phyloP scores from a whole-genome alignment of 805 yeast genomes.

The Ogataea dorogensis region DNA sequence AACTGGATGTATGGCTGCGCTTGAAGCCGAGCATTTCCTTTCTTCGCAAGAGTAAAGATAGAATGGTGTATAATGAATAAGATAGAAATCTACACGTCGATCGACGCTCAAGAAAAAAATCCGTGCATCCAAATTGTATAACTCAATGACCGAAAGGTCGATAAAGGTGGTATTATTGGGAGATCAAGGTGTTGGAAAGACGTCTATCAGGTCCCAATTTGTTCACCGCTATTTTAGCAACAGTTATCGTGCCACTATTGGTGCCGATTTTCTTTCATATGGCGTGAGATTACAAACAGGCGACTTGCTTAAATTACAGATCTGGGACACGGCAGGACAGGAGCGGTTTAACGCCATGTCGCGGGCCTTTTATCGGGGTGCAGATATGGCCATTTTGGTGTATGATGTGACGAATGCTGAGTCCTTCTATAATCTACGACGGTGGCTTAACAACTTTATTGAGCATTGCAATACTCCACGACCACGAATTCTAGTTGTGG shows the following conservation, averaged over 20 bases:
- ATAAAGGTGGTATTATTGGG: conserved; percentile 55
- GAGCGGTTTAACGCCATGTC: conserved; percentile 75
- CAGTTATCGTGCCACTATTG: conserved; percentile 58
- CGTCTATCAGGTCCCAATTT: conserved; percentile 54
- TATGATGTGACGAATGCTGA: conserved; percentile 55
- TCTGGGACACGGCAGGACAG: conserved; percentile 96
- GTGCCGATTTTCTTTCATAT: conserved; percentile 56
- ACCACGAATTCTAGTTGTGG: conserved; percentile 52
- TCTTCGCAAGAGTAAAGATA: conserved; percentile 44
- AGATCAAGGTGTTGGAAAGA: conserved; percentile 60
- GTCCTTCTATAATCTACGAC: conserved; percentile 42
- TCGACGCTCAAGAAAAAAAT: conserved; percentile 6
- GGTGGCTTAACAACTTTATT: conserved; percentile 48
- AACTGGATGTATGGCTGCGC: conserved; percentile 98
- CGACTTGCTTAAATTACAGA: conserved; percentile 44
- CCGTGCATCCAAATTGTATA: not conserved
- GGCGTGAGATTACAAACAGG: conserved; percentile 25
- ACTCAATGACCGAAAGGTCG: conserved; percentile 14
- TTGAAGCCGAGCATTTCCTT: conserved; percentile 85
- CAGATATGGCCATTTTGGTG: conserved; percentile 53
- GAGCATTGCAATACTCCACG: conserved; percentile 45
- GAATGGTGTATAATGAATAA: conserved; percentile 2
- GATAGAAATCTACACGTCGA: conserved; percentile 5
- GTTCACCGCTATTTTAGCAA: conserved; percentile 54
- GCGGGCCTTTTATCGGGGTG: conserved; percentile 57